These are phyloP conservation scores for Apiospora malaysiana DNA, from an alignment of 2,329 filamentous ascomycete species.

Conservation along the genomic window DNA sequence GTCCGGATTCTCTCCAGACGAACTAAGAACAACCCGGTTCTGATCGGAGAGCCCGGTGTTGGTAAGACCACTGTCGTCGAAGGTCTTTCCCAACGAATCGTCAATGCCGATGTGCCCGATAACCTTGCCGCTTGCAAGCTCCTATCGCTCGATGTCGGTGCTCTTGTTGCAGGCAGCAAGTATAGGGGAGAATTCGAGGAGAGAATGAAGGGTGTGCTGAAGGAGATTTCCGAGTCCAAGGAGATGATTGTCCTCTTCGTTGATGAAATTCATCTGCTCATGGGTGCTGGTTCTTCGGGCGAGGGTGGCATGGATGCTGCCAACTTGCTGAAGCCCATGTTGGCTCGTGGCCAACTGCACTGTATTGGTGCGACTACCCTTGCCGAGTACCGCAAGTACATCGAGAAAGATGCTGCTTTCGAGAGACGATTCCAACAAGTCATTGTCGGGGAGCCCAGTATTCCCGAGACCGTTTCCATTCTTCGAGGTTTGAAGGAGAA, in stretches of 20 bases:
- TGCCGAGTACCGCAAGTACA: conserved; percentile 96
- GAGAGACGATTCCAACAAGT: conserved; percentile 99
- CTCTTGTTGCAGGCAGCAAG: conserved; percentile 95
- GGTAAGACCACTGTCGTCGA: conserved; percentile 99
- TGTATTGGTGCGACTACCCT: conserved; percentile 98
- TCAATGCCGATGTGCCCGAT: conserved; percentile 95
- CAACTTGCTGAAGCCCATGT: conserved; percentile 97
- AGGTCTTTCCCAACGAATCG: conserved; percentile 91
- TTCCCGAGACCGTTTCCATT: conserved; percentile 93
- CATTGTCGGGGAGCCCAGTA: conserved; percentile 89
- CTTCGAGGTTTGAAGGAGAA: conserved; percentile 97
- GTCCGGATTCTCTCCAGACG: conserved; percentile 89
- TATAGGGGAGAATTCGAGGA: conserved; percentile 99
- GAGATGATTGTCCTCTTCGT: conserved; percentile 98
- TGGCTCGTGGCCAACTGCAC: conserved; percentile 94
- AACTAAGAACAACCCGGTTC: conserved; percentile 98
- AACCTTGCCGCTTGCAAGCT: conserved; percentile 93
- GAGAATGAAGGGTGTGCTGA: conserved; percentile 98
- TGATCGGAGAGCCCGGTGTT: conserved; percentile 97
- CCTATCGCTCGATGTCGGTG: conserved; percentile 92
- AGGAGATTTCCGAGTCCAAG: conserved; percentile 93
- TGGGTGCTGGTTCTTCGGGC: conserved; percentile 93
- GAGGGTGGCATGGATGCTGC: conserved; percentile 99
- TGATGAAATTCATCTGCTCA: conserved; percentile 97
- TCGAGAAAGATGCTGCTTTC: conserved; percentile 97